Evolutionary conservation across 2,329 filamentous ascomycete species (phyloP).

Genomic region (Ophiobolus disseminans): DNA sequence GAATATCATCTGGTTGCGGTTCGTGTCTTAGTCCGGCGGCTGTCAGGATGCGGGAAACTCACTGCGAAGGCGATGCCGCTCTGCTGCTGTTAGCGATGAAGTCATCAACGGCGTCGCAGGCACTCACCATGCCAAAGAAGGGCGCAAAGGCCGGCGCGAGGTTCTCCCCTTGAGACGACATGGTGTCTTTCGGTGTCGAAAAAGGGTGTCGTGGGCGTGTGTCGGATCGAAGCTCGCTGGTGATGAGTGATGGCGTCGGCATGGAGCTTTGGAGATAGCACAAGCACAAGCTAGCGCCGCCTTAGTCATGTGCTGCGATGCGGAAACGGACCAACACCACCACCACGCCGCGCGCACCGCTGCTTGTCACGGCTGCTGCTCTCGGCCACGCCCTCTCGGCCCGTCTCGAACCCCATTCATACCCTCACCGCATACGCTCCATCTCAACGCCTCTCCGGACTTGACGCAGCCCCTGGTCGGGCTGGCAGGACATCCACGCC

Average conservation of each 20-base stretch:
- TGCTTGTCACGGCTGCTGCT: constrained; percentile 16
- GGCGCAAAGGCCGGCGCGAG: constrained; percentile 79
- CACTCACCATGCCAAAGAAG: constrained; percentile 84
- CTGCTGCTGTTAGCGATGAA: constrained; percentile 57
- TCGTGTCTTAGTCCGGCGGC: constrained; percentile 31
- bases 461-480: constrained; percentile 29
- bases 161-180: constrained; percentile 29
- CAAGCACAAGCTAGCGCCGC: neutral
- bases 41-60: constrained; percentile 33
- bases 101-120: constrained; percentile 17
- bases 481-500: constrained; percentile 22
- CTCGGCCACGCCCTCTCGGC: constrained; percentile 9
- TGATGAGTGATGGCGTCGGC: constrained; percentile 5
- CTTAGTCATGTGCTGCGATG: too few species aligned
- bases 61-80: constrained; percentile 76
- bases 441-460: constrained; percentile 11
- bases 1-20: constrained; percentile 70
- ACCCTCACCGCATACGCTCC: constrained; percentile 7
- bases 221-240: constrained; percentile 1
- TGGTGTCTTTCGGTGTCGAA: constrained; percentile 15
- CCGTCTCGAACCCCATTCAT: constrained; percentile 15
- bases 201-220: constrained; percentile 4
- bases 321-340: constrained; percentile 16
- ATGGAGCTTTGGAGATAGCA: neutral
- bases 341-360: constrained; percentile 17